Conservation (phyloP, 768 basidiomycete genomes). For the Glaciozyma antarctica region DNA sequence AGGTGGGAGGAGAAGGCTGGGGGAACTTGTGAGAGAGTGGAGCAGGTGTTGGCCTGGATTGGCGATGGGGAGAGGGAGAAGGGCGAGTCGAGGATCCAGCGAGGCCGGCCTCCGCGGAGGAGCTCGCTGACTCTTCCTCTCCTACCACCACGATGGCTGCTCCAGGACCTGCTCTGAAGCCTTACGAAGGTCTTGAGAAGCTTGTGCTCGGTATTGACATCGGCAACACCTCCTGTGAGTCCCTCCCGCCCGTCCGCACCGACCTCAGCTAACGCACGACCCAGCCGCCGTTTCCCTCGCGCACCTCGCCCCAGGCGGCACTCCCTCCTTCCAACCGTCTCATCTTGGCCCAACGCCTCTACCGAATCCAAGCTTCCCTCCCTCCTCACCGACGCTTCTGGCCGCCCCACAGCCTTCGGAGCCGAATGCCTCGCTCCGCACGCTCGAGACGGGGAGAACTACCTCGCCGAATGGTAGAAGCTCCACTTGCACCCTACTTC, state of each 20-base stretch:
- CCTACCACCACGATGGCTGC: too few relatives aligned
- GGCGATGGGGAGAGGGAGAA: too few relatives aligned
- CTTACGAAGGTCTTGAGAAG: background rate
- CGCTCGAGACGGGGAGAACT: background rate
- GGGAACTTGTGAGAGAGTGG: too few relatives aligned
- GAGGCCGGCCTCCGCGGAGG: too few relatives aligned
- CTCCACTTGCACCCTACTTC: background rate
- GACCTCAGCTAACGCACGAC: background rate
- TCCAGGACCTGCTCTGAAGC: background rate
- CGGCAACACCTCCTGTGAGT: background rate
- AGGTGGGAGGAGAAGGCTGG: too few relatives aligned
- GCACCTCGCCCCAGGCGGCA: background rate
- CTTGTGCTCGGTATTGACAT: background rate
- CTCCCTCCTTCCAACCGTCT: background rate
- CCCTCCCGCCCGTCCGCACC: background rate
- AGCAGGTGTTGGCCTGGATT: too few relatives aligned
- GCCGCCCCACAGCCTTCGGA: background rate
- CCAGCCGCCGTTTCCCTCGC: background rate
- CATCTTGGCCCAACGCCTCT: background rate
- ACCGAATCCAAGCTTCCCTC: slow-evolving; percentile 1
- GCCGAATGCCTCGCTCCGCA: background rate
- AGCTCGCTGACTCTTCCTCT: too few relatives aligned
- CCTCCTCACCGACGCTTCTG: background rate
- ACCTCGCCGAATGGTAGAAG: background rate
- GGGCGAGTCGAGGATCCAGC: too few relatives aligned